Evolutionary conservation across 495 filamentous ascomycete genomes (phyloP), one percentile per base, ranked within the genome.

Genomic region (Talaromyces adpressus): DNA sequence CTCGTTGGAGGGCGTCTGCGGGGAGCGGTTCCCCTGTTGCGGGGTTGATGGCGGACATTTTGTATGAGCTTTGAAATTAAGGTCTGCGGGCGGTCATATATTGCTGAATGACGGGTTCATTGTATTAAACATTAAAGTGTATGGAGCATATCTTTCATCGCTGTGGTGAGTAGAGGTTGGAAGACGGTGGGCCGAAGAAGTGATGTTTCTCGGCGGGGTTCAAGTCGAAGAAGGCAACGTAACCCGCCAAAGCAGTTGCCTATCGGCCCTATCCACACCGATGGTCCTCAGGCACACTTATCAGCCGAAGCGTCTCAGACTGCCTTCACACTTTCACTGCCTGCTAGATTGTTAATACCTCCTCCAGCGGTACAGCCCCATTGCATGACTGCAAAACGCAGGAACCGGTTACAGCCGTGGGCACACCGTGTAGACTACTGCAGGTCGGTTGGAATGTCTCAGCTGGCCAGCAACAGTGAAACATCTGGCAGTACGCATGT

Each of bases 1-100:
- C 79, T 64, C 91, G 85, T 69, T 91, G 89, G 73, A 93, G 91
- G 66, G 89, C 86, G 67, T 89, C 87, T 5, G 81, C 63, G 56
- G 84, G 85, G 58, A 88, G 81, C 58, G 82, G 72, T 3, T 62
- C 73, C 62, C 80, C 80, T 25, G 86, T 89, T 54, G 81, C 72
- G 56, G 85, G 85, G 76, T 89, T 53, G 60, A 62, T 41, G 34
- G 58, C 60, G 39, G 27, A 27, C 52, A 25, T 29, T 25, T 27
- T 56, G 22, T 56, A 6, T 49, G 45, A 3, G 36, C 14, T 41
- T 2, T 41, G 36, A 6, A 6, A 41, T 16, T 14, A 16, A 16
- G 36, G 36, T 41, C 36, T 14, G 36, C 14, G 2, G 36, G 12
- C 6, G 14, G 0, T 41, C 4, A 41, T 14, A 16, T 16, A 5